Evolutionary conservation across 176 grass and related monocot species (phyloP).

Genomic region (Puya raimondii): DNA sequence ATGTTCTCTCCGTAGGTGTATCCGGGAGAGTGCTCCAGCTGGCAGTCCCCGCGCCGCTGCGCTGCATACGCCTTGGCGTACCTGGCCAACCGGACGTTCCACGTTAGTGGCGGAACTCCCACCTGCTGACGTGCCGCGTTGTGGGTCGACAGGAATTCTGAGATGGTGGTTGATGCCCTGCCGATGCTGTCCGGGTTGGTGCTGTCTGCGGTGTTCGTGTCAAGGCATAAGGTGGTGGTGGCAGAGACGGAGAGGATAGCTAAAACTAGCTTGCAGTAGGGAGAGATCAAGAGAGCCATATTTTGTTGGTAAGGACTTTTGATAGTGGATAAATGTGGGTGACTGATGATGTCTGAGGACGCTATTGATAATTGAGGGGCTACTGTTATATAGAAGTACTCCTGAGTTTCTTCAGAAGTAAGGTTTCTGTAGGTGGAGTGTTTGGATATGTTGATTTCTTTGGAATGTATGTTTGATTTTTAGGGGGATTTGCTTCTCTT

Average conservation of each 20-base stretch:
- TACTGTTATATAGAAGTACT: neutral
- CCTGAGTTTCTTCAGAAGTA: neutral
- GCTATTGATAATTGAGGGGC: neutral
- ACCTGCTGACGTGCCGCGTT: conserved; percentile 31
- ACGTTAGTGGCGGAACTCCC: conserved; percentile 33
- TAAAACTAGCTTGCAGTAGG: neutral
- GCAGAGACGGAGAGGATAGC: neutral
- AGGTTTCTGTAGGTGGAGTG: neutral
- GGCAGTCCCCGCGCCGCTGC: conserved; percentile 34
- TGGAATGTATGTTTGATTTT: neutral
- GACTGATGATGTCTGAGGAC: neutral
- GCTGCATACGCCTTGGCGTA: conserved; percentile 30
- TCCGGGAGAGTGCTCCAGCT: conserved; percentile 34
- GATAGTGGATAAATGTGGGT: neutral
- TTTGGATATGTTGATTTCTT: neutral
- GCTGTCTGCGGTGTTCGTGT: neutral
- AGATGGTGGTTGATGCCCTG: neutral
- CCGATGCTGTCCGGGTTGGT: too few relatives aligned
- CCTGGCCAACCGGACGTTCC: conserved; percentile 22
- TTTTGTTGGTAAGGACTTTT: too few relatives aligned
- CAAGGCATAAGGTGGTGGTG: neutral
- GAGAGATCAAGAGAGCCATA: neutral
- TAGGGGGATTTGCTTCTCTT: neutral
- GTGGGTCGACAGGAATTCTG: conserved; percentile 27
- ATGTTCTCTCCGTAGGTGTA: conserved; percentile 60